These are phyloP conservation scores for Sporobolomyces pararoseus DNA, from an alignment of 768 basidiomycete genomes.

Conservation along the genomic window DNA sequence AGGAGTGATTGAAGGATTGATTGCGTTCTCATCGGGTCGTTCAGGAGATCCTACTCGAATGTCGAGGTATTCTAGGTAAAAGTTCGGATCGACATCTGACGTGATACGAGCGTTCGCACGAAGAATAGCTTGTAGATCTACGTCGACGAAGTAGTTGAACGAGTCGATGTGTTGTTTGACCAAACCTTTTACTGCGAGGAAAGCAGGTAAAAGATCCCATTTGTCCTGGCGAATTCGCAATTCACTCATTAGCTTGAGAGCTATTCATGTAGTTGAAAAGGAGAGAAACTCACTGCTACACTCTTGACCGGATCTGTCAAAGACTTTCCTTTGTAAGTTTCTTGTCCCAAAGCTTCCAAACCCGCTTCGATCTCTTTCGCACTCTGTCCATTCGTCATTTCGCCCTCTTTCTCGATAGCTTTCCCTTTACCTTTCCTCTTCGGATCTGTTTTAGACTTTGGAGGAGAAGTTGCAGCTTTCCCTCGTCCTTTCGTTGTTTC, in stretches of 20 bases:
- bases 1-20: conserved; percentile 81
- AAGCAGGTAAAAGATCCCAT: conserved; percentile 95
- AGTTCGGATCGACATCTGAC: conserved; percentile 87
- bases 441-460: conserved; percentile 1
- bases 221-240: conserved; percentile 64
- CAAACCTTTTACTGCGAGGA: conserved; percentile 93
- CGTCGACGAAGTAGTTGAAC: conserved; percentile 97
- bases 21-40: conserved; percentile 73
- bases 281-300: conserved; percentile 66
- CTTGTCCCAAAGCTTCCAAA: conserved; percentile 34
- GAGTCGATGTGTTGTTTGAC: conserved; percentile 99
- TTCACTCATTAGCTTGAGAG: background rate
- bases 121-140: conserved; percentile 94
- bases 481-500: background rate
- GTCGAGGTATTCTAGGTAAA: conserved; percentile 94
- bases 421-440: conserved; percentile 33
- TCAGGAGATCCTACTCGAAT: conserved; percentile 89
- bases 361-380: conserved; percentile 29
- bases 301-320: conserved; percentile 86
- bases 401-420: conserved; percentile 12
- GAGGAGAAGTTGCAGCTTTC: background rate
- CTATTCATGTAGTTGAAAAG: background rate
- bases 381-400: conserved; percentile 31
- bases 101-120: conserved; percentile 89
- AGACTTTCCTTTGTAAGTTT: conserved; percentile 59